Conservation (phyloP, 805 yeast genomes). For the Candida methanosorbosa region DNA sequence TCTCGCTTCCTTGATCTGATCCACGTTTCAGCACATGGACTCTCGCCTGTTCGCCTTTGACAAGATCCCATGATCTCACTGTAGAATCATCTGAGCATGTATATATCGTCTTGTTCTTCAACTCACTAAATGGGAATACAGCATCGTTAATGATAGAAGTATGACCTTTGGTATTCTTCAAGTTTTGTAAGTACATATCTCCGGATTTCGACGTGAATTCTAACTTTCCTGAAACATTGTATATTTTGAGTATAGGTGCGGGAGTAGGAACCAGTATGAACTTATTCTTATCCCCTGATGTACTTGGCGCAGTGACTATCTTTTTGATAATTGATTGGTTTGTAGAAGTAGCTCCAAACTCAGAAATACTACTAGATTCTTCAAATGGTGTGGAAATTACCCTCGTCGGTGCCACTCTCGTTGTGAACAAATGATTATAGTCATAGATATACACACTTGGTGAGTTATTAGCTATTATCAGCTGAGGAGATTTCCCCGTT, state of each 20-base stretch:
- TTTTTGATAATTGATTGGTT: conserved; percentile 2
- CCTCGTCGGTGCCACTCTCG: no score
- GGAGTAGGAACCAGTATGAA: conserved; percentile 7
- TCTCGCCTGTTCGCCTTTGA: conserved; percentile 7
- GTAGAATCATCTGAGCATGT: conserved; percentile 19
- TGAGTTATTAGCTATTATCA: no score
- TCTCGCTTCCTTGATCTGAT: conserved; percentile 1
- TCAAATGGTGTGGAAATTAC: conserved; percentile 4
- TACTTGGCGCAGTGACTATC: no score
- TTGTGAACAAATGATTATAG: no score
- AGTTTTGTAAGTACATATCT: conserved; percentile 18
- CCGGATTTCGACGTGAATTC: conserved; percentile 12
- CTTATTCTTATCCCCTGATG: conserved; percentile 1
- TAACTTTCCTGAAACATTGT: conserved; percentile 7
- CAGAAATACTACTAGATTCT: conserved; percentile 3
- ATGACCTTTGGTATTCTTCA: conserved; percentile 19
- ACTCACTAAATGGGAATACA: conserved; percentile 5
- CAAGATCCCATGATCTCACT: conserved; percentile 17
- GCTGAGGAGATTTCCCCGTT: no score
- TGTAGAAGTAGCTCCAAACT: conserved; percentile 5
- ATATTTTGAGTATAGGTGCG: conserved; percentile 9
- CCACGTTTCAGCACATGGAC: conserved; percentile 3
- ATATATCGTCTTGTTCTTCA: conserved; percentile 4
- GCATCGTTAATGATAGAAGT: conserved; percentile 15
- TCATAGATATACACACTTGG: no score